Conservation (phyloP, 139 green algal species). For the Protoeuglena noctilucae region DNA sequence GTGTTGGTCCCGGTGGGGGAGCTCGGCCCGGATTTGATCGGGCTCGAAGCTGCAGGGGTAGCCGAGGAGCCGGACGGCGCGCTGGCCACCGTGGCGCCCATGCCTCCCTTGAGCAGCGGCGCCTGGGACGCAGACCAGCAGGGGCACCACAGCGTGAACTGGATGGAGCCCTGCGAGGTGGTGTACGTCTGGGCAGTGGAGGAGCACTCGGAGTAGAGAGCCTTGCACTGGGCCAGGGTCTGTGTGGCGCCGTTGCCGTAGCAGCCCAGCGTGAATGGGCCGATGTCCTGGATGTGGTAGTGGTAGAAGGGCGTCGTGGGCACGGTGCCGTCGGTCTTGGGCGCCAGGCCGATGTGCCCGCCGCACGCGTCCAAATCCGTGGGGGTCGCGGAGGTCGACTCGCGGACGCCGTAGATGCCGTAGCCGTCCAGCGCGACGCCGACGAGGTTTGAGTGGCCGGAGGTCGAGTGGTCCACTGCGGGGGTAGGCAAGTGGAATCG, state of each 20-base stretch:
- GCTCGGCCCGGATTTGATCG: no score
- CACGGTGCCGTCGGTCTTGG: neutral
- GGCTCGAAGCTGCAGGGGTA: no score
- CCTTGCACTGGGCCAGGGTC: neutral
- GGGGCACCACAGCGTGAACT: neutral
- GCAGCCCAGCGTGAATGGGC: neutral
- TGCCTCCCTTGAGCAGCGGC: neutral
- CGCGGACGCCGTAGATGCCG: neutral
- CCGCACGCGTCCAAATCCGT: neutral
- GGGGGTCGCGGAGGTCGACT: neutral
- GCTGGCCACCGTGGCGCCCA: no score
- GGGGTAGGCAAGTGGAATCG: no score
- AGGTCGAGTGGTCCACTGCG: neutral
- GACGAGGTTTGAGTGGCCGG: neutral
- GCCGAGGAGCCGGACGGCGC: no score
- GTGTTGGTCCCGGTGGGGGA: no score
- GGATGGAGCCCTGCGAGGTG: neutral
- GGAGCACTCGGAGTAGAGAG: neutral
- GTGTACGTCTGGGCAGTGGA: neutral
- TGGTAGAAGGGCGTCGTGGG: neutral
- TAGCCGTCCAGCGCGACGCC: neutral
- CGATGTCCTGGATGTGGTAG: neutral
- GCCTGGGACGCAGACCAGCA: neutral
- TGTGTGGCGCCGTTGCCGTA: neutral
- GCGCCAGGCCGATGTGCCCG: neutral